Evolutionary conservation across 495 filamentous ascomycete genomes (phyloP).

Genomic region (Hypoxylon lienhwacheense): DNA sequence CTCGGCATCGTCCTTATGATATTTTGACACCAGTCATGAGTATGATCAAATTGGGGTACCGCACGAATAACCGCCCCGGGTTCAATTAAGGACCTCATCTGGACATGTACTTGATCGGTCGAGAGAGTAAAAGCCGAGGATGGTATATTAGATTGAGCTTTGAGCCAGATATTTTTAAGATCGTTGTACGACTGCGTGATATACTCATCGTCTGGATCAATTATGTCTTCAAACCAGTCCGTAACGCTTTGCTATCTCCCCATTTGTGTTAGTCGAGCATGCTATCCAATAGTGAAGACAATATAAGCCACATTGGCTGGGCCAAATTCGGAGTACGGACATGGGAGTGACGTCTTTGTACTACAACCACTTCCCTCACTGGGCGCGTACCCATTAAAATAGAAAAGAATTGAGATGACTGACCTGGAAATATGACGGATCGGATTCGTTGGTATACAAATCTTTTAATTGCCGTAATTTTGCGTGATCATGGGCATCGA

Average conservation of each 20-base stretch:
- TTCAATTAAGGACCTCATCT: slow-evolving; percentile 21
- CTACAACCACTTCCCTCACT: too few species aligned
- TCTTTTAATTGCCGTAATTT: slow-evolving; percentile 21
- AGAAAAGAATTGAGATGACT: slow-evolving; percentile 7
- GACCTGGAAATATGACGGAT: slow-evolving; percentile 24
- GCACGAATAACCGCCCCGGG: slow-evolving; percentile 19
- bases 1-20: slow-evolving; percentile 20
- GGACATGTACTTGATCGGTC: background rate
- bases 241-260: slow-evolving; percentile 14
- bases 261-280: background rate
- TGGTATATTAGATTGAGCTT: slow-evolving; percentile 20
- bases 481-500: slow-evolving; percentile 12
- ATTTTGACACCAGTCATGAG: slow-evolving; percentile 15
- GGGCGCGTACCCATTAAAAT: too few species aligned
- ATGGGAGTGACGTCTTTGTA: too few species aligned
- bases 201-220: slow-evolving; percentile 7
- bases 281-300: too few species aligned
- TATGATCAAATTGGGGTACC: slow-evolving; percentile 24
- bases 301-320: too few species aligned
- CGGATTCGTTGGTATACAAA: slow-evolving; percentile 28
- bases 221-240: slow-evolving; percentile 20
- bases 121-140: slow-evolving; percentile 11
- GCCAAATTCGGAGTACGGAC: too few species aligned
- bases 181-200: slow-evolving; percentile 14
- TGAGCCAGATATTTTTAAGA: slow-evolving; percentile 25